Conservation (phyloP, 352 stramenopile species). For the Globisporangium ultimum region DNA sequence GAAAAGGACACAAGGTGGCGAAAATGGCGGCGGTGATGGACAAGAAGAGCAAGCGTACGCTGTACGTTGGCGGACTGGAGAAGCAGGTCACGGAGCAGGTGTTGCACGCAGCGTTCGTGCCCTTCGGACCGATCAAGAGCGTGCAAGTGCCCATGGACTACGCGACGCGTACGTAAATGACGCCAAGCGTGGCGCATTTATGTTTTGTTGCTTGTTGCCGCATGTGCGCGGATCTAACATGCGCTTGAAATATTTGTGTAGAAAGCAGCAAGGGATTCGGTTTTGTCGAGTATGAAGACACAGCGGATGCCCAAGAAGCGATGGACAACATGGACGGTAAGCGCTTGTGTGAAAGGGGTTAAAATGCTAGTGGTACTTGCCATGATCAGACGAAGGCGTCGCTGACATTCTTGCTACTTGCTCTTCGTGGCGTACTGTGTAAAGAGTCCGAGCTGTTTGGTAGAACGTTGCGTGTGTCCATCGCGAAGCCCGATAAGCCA, state of each 20-base stretch:
- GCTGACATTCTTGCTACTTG: conserved; percentile 4
- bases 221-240: background rate
- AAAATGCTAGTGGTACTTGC: background rate
- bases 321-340: conserved; percentile 97
- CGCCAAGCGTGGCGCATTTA: background rate
- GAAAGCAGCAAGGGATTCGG: conserved; percentile 89
- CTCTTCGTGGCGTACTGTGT: background rate
- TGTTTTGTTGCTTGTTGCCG: background rate
- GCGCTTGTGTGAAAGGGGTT: background rate
- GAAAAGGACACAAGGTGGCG: background rate
- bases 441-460: conserved; percentile 91
- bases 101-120: conserved; percentile 83
- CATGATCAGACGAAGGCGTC: too few relatives aligned
- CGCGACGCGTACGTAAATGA: conserved; percentile 47
- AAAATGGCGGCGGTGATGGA: conserved; percentile 23
- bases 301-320: conserved; percentile 83
- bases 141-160: conserved; percentile 79
- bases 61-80: conserved; percentile 92
- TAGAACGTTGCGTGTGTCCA: conserved; percentile 87
- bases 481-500: conserved; percentile 83
- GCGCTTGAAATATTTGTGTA: conserved; percentile 12
- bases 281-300: conserved; percentile 93
- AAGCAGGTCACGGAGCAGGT: conserved; percentile 84
- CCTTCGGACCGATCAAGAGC: conserved; percentile 77
- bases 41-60: conserved; percentile 58